Percentiles rank a stretch among this genome's conserved stretches.
phyloP scores from a whole-genome alignment of 352 stramenopile species.

The Phytophthora citricola region DNA sequence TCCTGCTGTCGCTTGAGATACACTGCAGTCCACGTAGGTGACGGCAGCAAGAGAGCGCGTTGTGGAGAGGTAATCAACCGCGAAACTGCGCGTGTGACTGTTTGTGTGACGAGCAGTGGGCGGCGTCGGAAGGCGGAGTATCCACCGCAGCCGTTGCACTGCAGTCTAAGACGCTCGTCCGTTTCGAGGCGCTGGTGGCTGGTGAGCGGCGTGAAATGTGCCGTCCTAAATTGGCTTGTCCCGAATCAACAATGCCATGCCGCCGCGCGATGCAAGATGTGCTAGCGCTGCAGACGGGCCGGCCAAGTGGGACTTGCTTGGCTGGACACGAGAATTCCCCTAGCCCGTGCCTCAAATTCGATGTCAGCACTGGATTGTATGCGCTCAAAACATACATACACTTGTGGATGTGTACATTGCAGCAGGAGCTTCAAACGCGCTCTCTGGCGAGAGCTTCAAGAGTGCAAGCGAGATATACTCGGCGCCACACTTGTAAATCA shows the following conservation, averaged over 20 bases:
- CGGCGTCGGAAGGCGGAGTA: not conserved
- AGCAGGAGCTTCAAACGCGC: slow-evolving; percentile 11
- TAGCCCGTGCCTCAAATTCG: slow-evolving; percentile 20
- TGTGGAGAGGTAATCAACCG: slow-evolving; percentile 1
- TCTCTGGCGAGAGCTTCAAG: slow-evolving; percentile 11
- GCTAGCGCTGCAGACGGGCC: slow-evolving; percentile 2
- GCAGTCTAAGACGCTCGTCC: slow-evolving; percentile 19
- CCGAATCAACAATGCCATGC: slow-evolving; percentile 10
- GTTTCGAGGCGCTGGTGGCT: slow-evolving; percentile 20
- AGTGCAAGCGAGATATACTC: not conserved
- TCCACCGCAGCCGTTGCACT: not conserved
- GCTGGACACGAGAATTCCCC: slow-evolving; percentile 23
- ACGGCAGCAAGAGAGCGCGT: not conserved
- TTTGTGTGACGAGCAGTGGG: slow-evolving; percentile 5
- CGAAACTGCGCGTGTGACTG: slow-evolving; percentile 11
- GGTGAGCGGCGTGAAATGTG: slow-evolving; percentile 14
- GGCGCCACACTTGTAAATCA: not conserved
- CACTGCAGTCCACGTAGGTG: slow-evolving; percentile 2
- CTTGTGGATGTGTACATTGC: slow-evolving; percentile 29
- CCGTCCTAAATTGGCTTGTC: slow-evolving; percentile 5
- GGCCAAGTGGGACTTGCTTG: slow-evolving; percentile 8
- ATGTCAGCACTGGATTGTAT: slow-evolving; percentile 25
- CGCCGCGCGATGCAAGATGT: slow-evolving; percentile 20
- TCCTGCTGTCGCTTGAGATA: slow-evolving; percentile 11
- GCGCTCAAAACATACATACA: slow-evolving; percentile 32